Evolutionary conservation across 495 filamentous ascomycete species (phyloP).

Genomic region (Xylaria castorea): DNA sequence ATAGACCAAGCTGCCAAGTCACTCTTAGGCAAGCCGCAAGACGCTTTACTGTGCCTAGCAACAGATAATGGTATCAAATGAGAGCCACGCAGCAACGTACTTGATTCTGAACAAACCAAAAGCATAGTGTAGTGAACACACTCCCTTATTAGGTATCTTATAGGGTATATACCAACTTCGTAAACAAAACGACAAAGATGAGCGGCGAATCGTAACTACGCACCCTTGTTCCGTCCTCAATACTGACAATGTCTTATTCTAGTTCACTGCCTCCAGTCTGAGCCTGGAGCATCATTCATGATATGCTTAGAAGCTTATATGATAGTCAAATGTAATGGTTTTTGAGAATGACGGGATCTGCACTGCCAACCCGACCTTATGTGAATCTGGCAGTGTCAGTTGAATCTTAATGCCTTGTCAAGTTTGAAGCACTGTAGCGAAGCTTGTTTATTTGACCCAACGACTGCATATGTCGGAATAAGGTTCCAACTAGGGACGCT

Average conservation of each 20-base stretch:
- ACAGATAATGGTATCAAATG: neutral
- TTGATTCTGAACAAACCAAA: neutral
- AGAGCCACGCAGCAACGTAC: neutral
- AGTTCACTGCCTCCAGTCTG: neutral
- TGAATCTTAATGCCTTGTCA: neutral
- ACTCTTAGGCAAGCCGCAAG: neutral
- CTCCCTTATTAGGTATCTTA: conserved; percentile 9
- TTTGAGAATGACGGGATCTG: neutral
- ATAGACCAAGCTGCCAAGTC: conserved; percentile 4
- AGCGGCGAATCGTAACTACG: conserved; percentile 2
- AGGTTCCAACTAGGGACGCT: neutral
- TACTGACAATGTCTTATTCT: neutral
- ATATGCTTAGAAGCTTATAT: neutral
- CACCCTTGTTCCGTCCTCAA: neutral
- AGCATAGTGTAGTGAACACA: neutral
- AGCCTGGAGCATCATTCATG: neutral
- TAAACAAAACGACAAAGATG: neutral
- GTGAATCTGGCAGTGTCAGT: neutral
- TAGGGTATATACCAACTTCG: neutral
- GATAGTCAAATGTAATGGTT: neutral
- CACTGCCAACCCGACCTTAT: neutral
- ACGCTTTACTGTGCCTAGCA: neutral
- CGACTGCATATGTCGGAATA: conserved; percentile 11
- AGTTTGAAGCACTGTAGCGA: neutral
- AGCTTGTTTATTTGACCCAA: neutral